These are phyloP conservation scores for Plantago lanceolata DNA, from an alignment of 305 asterid genomes.

Conservation along the genomic window DNA sequence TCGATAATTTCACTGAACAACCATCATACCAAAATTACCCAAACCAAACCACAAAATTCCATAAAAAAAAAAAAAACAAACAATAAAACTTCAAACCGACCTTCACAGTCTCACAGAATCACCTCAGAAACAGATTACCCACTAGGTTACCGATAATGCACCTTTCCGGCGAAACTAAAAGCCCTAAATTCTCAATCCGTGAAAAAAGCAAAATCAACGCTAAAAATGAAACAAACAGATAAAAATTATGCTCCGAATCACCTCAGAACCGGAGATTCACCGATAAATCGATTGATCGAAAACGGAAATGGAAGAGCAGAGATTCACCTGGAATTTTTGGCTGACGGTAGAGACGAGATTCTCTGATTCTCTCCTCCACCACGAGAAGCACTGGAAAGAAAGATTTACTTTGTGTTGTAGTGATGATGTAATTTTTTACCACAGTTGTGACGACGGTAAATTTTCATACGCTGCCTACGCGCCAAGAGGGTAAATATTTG, in stretches of 20 bases:
- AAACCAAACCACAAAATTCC: background rate
- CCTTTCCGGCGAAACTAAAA: background rate
- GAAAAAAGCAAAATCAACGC: background rate
- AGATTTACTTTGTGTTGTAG: background rate
- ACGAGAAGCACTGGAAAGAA: background rate
- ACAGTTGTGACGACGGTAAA: background rate
- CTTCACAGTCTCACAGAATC: background rate
- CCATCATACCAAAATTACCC: too few species aligned
- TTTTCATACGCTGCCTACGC: conserved; percentile 7
- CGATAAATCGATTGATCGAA: background rate
- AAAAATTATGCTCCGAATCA: too few species aligned
- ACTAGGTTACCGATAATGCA: background rate
- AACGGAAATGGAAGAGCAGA: background rate
- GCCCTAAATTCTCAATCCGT: too few species aligned
- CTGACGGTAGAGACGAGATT: background rate
- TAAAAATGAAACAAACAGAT: background rate
- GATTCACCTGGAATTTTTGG: conserved; percentile 5
- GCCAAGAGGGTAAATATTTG: background rate
- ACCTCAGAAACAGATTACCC: background rate
- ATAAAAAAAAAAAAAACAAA: too few species aligned
- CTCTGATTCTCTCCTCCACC: background rate
- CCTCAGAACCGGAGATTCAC: too few species aligned
- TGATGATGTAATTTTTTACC: background rate
- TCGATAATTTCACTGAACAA: too few species aligned
- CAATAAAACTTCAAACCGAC: background rate